Base-by-base conservation (phyloP, 192 early-diverging fungal genomes). In the Phycomyces nitens region DNA sequence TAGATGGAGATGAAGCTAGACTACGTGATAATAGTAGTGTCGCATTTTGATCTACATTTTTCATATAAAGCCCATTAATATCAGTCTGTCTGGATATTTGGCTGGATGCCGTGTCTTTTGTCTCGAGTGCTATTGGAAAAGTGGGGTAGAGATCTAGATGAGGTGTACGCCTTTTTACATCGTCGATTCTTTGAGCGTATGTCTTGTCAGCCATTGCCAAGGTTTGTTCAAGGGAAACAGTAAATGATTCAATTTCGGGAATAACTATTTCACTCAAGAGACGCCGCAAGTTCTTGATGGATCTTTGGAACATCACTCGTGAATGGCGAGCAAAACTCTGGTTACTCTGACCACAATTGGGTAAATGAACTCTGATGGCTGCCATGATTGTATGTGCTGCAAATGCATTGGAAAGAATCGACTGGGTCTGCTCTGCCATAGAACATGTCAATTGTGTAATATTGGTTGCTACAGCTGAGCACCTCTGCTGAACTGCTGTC, bases 391-490 rank as follows among this genome's bases (percentile, higher is more conserved):
- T 44, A 9, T 58, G 26, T 0, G 65, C 42, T 12, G 53, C 34
- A 44, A 60, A 20, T 12, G 24, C 11, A 52, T 50, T 60, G 0
- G 51, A 67, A 5, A 67, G 23, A 16, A 67, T 67, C 15, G 53
- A 43, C n/a, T 53, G 24, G 8, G 65, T 23, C n/a, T 67, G 57
- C 26, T 67, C 65, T 0, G 41, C 44, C 49, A 67, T 43, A 11
- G 56, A 47, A 26, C 55, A 67, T 3, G 55, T 57, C 16, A 71
- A 43, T 49, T 71, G 70, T 21, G 70, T 71, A 5, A 71, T 42
- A 15, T 65, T 71, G 26, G 64, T 71, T 1, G 64, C 70, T 0
- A 71, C 52, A 1, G 44, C 61, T 1, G 50, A 29, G 24, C 64
- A 65, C 38, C 70, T 58, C 18, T 55, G 70, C 8, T 68, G 66